Percentiles rank a stretch among this genome's conserved stretches.
phyloP scores from a whole-genome alignment of 768 basidiomycete genomes.

The Lactarius hatsudake region DNA sequence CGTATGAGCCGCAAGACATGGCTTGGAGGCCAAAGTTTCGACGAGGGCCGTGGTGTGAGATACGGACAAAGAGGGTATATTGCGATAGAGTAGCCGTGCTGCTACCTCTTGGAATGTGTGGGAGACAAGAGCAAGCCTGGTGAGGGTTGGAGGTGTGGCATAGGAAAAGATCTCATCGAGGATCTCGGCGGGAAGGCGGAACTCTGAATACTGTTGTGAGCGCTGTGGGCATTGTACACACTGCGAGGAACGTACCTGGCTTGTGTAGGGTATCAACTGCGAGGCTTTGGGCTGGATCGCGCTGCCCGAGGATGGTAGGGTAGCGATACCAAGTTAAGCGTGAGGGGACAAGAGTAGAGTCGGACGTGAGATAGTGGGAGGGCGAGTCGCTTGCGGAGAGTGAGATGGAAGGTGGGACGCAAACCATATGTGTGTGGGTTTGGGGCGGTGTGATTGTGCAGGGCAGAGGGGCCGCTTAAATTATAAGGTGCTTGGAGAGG shows the following conservation, averaged over 20 bases:
- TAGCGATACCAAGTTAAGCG: constrained; percentile 1
- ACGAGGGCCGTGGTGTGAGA: constrained; percentile 17
- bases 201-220: neutral
- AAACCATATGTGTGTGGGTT: neutral
- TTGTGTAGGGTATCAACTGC: neutral
- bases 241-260: constrained; percentile 2
- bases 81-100: constrained; percentile 26
- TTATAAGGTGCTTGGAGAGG: neutral
- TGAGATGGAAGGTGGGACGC: neutral
- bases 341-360: neutral
- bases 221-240: neutral
- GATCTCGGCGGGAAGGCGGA: constrained; percentile 22
- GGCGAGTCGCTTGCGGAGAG: neutral
- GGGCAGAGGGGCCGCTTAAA: neutral
- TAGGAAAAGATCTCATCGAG: constrained; percentile 25
- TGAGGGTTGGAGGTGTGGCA: constrained; percentile 17
- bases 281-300: neutral
- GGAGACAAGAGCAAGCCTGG: constrained; percentile 13
- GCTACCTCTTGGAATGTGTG: constrained; percentile 19
- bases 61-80: constrained; percentile 22
- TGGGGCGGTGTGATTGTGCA: neutral
- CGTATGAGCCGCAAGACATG: constrained; percentile 19
- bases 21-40: constrained; percentile 20
- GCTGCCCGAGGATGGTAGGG: neutral
- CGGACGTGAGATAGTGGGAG: neutral